phyloP scores from a whole-genome alignment of 2,329 filamentous ascomycete species.

The Fusarium ambrosium region DNA sequence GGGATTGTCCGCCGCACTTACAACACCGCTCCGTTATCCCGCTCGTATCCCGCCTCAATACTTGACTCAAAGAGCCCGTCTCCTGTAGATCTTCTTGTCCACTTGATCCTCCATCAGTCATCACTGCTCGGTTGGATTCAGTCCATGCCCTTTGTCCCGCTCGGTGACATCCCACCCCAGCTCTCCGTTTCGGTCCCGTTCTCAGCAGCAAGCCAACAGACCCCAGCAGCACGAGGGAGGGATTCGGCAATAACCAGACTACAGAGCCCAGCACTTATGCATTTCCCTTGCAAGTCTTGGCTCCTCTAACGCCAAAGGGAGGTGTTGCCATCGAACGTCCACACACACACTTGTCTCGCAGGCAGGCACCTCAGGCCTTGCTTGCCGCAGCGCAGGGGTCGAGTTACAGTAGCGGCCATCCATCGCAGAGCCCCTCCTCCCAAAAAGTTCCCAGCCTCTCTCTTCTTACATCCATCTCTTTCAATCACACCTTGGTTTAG shows the following conservation, averaged over 20 bases:
- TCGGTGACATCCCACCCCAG: conserved; percentile 24
- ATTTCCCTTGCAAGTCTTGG: conserved; percentile 6
- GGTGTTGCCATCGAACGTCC: conserved; percentile 26
- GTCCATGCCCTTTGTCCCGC: conserved; percentile 23
- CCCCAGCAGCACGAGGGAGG: conserved; percentile 9
- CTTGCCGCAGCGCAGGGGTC: conserved; percentile 36
- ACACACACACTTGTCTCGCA: background rate
- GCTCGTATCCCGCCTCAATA: background rate
- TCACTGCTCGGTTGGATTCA: background rate
- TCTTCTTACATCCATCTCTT: conserved; percentile 26
- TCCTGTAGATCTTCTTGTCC: conserved; percentile 25
- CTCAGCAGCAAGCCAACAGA: conserved; percentile 9
- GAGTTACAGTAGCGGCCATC: conserved; percentile 4
- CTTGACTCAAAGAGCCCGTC: background rate
- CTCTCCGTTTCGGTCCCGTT: conserved; percentile 7
- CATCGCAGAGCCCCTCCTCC: conserved; percentile 38
- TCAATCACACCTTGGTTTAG: conserved; percentile 32
- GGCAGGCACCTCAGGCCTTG: conserved; percentile 9
- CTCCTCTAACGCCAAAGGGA: conserved; percentile 18
- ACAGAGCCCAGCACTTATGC: background rate
- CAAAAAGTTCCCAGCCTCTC: conserved; percentile 36
- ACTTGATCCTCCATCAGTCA: background rate
- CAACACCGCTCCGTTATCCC: background rate
- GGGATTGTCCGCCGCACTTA: background rate
- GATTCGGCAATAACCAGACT: conserved; percentile 31